A percentile compares a stretch with the other conserved stretches of the same genome.
These are phyloP conservation scores for Berkeleyomyces basicola DNA, from an alignment of 2,329 filamentous ascomycete species.

Conservation along the genomic window DNA sequence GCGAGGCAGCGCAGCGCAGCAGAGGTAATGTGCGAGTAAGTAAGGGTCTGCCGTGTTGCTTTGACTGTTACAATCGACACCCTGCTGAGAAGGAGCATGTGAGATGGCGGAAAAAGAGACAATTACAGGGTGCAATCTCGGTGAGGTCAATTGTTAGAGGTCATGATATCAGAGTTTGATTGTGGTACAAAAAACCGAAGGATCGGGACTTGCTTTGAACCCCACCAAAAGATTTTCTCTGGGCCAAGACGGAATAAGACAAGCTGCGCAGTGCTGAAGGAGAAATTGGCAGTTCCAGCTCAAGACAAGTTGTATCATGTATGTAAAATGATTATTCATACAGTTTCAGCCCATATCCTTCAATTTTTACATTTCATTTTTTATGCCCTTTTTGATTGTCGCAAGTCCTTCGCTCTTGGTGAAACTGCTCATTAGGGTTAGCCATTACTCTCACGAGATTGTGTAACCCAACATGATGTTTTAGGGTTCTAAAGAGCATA, in stretches of 20 bases:
- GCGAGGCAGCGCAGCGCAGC: background rate
- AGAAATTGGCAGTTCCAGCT: background rate
- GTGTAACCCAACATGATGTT: too few relatives aligned
- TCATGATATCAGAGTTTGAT: constrained; percentile 3
- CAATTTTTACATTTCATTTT: too few relatives aligned
- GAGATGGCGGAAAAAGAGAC: background rate
- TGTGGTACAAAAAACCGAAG: constrained; percentile 6
- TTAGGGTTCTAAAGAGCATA: too few relatives aligned
- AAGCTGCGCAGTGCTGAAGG: background rate
- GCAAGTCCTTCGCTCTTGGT: too few relatives aligned
- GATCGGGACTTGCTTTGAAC: background rate
- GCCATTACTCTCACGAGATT: too few relatives aligned
- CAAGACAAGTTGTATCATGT: background rate
- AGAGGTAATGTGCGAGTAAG: background rate
- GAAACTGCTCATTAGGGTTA: too few relatives aligned
- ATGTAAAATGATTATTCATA: background rate
- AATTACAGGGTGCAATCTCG: background rate
- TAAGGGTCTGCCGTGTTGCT: background rate
- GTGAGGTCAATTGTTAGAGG: background rate
- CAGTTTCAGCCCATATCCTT: too few relatives aligned
- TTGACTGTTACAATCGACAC: background rate
- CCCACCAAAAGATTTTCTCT: constrained; percentile 1
- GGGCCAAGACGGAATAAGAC: background rate
- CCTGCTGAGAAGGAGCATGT: background rate
- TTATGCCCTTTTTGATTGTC: too few relatives aligned